Conservation (phyloP, 352 stramenopile genomes). For the Globisporangium spiculum region DNA sequence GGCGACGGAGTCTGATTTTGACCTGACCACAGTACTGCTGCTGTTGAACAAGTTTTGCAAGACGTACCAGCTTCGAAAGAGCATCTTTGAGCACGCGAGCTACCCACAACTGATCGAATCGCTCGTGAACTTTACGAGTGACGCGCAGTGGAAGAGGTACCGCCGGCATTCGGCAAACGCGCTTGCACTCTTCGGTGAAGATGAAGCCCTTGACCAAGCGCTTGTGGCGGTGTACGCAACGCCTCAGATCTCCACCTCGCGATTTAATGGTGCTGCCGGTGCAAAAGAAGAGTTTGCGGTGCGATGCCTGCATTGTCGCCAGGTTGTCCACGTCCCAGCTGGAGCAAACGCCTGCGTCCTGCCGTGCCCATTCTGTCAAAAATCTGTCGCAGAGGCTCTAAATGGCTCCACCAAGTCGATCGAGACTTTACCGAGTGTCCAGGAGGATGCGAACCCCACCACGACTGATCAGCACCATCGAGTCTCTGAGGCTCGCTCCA, state of each 20-base stretch:
- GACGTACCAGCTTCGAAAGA: slow-evolving; percentile 27
- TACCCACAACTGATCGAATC: slow-evolving; percentile 43
- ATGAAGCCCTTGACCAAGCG: slow-evolving; percentile 33
- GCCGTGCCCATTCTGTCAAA: slow-evolving; percentile 46
- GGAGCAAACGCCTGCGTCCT: slow-evolving; percentile 28
- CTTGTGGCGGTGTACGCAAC: slow-evolving; percentile 15
- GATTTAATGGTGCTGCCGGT: neutral
- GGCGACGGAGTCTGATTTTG: slow-evolving; percentile 37
- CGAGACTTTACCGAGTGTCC: slow-evolving; percentile 28
- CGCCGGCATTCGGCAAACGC: slow-evolving; percentile 32
- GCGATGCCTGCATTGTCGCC: slow-evolving; percentile 57
- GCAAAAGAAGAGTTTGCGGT: slow-evolving; percentile 24
- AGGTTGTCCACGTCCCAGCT: slow-evolving; percentile 41
- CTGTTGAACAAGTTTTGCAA: slow-evolving; percentile 46
- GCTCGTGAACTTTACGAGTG: slow-evolving; percentile 30
- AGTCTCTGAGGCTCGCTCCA: neutral
- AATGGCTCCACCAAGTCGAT: slow-evolving; percentile 30
- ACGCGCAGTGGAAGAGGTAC: slow-evolving; percentile 39
- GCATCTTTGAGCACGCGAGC: slow-evolving; percentile 42
- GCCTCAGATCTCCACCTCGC: neutral
- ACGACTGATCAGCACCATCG: neutral
- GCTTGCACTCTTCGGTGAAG: slow-evolving; percentile 50
- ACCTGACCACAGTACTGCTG: slow-evolving; percentile 40
- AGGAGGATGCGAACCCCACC: slow-evolving; percentile 20
- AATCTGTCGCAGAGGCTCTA: slow-evolving; percentile 31